Evolutionary conservation across 768 basidiomycete species (phyloP).

Genomic region (Pleurotus sapidus): DNA sequence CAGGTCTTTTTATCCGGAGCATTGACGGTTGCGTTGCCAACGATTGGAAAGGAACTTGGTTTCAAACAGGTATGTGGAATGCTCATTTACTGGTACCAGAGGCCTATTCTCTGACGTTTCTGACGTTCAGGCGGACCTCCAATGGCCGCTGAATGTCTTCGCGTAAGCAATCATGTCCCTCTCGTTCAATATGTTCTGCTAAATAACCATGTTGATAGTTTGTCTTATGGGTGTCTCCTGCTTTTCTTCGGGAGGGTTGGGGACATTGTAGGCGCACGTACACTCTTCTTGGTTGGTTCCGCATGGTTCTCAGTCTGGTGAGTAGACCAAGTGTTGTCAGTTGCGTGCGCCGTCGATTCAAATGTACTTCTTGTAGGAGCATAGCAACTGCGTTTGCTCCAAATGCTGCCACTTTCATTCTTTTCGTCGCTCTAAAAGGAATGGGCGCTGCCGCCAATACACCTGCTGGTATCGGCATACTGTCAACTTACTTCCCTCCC

Average conservation of each 20-base stretch:
- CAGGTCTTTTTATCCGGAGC: slow-evolving; percentile 22
- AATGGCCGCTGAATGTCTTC: slow-evolving; percentile 23
- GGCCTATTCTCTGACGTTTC: background rate
- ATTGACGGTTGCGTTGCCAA: slow-evolving; percentile 22
- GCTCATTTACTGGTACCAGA: background rate
- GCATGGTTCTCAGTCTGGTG: slow-evolving; percentile 28
- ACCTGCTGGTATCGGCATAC: slow-evolving; percentile 22
- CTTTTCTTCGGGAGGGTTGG: slow-evolving; percentile 22
- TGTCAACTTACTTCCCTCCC: slow-evolving; percentile 25
- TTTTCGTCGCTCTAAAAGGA: slow-evolving; percentile 27
- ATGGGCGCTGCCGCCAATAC: slow-evolving; percentile 32
- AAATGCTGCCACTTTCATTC: slow-evolving; percentile 22
- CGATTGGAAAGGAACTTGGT: slow-evolving; percentile 20
- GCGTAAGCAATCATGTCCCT: slow-evolving; percentile 11
- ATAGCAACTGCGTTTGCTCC: slow-evolving; percentile 25
- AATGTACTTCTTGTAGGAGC: slow-evolving; percentile 17
- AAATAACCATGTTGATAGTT: slow-evolving; percentile 5
- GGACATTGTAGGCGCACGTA: slow-evolving; percentile 20
- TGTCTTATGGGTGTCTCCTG: slow-evolving; percentile 20
- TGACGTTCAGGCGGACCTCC: slow-evolving; percentile 11
- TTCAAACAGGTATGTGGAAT: slow-evolving; percentile 14
- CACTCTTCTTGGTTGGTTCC: slow-evolving; percentile 27
- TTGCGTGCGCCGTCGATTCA: background rate
- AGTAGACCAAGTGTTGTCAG: background rate
- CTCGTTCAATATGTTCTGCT: too few species aligned